These are phyloP conservation scores for Pilasporangium apinafurcum DNA, from an alignment of 352 stramenopile genomes.

Conservation along the genomic window DNA sequence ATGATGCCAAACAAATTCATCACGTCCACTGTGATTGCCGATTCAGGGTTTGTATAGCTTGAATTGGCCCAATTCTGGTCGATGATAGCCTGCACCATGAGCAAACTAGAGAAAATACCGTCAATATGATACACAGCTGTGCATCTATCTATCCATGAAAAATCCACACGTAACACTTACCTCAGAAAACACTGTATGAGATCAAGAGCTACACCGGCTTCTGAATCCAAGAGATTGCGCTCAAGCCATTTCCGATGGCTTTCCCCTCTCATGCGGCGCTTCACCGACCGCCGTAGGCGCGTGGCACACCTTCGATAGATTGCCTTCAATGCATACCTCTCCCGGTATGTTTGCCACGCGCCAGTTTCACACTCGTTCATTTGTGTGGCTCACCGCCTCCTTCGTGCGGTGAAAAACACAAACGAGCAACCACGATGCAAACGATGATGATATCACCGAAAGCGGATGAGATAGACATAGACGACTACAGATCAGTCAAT, in stretches of 20 bases:
- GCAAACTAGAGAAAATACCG: conserved; percentile 12
- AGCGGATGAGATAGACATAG: no score
- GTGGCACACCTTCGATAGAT: no score
- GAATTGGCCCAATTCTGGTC: conserved; percentile 51
- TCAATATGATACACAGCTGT: neutral
- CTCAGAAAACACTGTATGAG: conserved; percentile 43
- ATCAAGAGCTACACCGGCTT: conserved; percentile 47
- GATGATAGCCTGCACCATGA: conserved; percentile 59
- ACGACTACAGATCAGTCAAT: no score
- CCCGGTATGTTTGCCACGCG: no score
- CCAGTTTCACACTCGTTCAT: no score
- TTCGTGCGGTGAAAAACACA: no score
- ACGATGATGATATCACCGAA: no score
- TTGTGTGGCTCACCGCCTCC: no score
- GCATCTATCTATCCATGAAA: neutral
- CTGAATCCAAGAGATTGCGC: conserved; percentile 62
- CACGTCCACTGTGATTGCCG: no score
- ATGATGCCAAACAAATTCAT: conserved; percentile 41
- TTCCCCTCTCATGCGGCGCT: conserved; percentile 57
- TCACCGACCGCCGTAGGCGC: conserved; percentile 23
- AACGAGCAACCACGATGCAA: no score
- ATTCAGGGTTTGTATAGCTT: conserved; percentile 14
- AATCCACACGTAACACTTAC: conserved; percentile 9
- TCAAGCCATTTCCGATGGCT: conserved; percentile 66
- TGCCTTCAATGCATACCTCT: no score